Evolutionary conservation across 1,284 basidiomycete species (phyloP).

Genomic region (Trametes hirsuta): DNA sequence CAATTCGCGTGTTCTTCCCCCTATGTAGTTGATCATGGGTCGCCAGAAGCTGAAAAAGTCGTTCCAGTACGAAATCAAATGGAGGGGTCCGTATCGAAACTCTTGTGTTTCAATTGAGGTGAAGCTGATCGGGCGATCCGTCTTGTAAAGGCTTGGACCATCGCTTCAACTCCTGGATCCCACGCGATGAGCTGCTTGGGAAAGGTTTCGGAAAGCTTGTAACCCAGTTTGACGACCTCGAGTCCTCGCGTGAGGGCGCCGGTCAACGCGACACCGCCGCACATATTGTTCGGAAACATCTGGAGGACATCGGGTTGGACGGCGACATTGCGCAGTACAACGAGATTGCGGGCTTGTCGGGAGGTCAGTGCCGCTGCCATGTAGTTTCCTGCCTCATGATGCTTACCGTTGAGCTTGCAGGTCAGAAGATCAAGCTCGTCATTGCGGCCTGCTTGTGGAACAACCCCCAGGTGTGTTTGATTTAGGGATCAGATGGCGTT

Average conservation of each 20-base stretch:
- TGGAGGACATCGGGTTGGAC: constrained; percentile 95
- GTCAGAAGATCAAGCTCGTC: constrained; percentile 98
- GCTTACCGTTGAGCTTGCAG: constrained; percentile 30
- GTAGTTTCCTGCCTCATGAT: neutral
- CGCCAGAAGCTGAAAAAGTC: constrained; percentile 98
- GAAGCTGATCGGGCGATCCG: neutral
- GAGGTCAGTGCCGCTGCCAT: constrained; percentile 52
- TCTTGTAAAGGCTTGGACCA: constrained; percentile 70
- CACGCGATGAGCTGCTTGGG: constrained; percentile 85
- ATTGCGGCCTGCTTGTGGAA: constrained; percentile 96
- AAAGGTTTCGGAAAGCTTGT: constrained; percentile 94
- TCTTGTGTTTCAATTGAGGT: neutral
- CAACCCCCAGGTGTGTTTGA: constrained; percentile 76
- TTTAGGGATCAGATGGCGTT: neutral
- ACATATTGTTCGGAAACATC: constrained; percentile 83
- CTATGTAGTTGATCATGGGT: constrained; percentile 81
- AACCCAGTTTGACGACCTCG: constrained; percentile 96
- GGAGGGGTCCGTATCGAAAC: constrained; percentile 55
- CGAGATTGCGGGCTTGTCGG: constrained; percentile 89
- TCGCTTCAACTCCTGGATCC: constrained; percentile 92
- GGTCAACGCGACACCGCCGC: constrained; percentile 85
- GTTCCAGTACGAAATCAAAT: constrained; percentile 97
- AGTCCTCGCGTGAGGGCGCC: constrained; percentile 92
- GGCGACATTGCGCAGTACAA: constrained; percentile 98
- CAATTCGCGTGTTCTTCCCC: constrained; percentile 4